Evolutionary conservation across 768 basidiomycete genomes (phyloP), one percentile per base, ranked within the genome.

Genomic region (Exidia glandulosa): DNA sequence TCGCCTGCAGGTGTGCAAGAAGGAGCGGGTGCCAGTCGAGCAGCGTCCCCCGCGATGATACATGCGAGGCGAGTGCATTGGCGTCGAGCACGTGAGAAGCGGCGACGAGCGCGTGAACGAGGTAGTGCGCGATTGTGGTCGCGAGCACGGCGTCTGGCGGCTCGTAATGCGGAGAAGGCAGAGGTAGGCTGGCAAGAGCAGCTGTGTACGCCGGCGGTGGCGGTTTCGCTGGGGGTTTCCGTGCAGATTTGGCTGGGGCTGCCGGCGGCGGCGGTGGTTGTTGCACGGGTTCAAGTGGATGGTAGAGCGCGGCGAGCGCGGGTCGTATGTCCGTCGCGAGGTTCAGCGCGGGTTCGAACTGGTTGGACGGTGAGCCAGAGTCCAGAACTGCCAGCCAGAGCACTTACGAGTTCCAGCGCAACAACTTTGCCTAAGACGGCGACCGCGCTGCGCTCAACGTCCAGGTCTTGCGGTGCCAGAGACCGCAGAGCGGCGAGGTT

Each of bases 381-480:
- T 54, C n/a, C 60, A 31, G 23, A 62, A 23, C 36, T 56, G 33
- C 45, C 31, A n/a, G 5, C 34, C 16, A 29, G 25, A 30, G 5
- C 23, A 77, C 88, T 57, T 66, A 91, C 90, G 82, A 89, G 74
- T 64, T 88, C 86, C 56, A 91, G 67, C 27, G 77, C 65, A 29
- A 89, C 74, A 2, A 91, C 70, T 68, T 89, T 90, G 7, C 81
- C 85, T 5, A 83, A 67, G 3, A 90, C 71, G 60, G 84, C 84
- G 56, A 78, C 77, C 1, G 86, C 89, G 2, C 87, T 88, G 36
- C 85, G 77, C 71, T 92, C 90, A 4, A 90, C 77, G 63, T 90
- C 85, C 9, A 87, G 16, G 63, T 80, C 79, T 2, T 73, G 74
- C 0, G 78, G 72, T 50, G 70, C 72, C 23, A 80, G 57, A 32